These are phyloP conservation scores for Metschnikowia anglica DNA, from an alignment of 805 yeast genomes.

Conservation along the genomic window DNA sequence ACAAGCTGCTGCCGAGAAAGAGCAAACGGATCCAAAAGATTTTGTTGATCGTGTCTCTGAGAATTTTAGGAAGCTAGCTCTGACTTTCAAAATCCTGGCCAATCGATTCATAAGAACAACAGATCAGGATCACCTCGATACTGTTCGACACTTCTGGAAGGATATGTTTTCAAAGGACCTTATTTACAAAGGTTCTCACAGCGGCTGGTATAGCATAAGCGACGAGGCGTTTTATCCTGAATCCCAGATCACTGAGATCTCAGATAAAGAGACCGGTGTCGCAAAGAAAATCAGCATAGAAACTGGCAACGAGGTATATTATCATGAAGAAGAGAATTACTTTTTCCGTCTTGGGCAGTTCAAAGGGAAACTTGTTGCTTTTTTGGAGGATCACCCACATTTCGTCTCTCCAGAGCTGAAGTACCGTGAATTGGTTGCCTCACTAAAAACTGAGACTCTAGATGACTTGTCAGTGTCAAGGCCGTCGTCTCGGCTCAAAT, in stretches of 20 bases:
- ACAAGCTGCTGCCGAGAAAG: constrained; percentile 72
- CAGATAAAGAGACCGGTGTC: constrained; percentile 27
- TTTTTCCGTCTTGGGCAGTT: constrained; percentile 75
- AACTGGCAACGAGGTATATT: constrained; percentile 71
- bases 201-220: constrained; percentile 93
- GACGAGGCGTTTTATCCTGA: constrained; percentile 95
- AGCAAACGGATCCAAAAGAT: constrained; percentile 49
- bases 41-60: constrained; percentile 71
- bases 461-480: constrained; percentile 84
- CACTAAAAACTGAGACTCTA: constrained; percentile 49
- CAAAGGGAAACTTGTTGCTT: constrained; percentile 50
- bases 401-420: constrained; percentile 69
- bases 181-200: constrained; percentile 79
- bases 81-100: constrained; percentile 53
- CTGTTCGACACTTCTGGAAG: constrained; percentile 73
- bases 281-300: constrained; percentile 54
- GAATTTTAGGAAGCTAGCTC: constrained; percentile 65
- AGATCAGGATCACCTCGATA: constrained; percentile 67
- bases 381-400: constrained; percentile 47
- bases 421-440: constrained; percentile 53
- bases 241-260: constrained; percentile 54
- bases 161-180: constrained; percentile 55
- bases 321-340: constrained; percentile 80
- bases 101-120: constrained; percentile 90
- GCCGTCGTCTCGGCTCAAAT: constrained; percentile 69